phyloP scores from a whole-genome alignment of 2,329 filamentous ascomycete species.

The Stemphylium vesicarium region DNA sequence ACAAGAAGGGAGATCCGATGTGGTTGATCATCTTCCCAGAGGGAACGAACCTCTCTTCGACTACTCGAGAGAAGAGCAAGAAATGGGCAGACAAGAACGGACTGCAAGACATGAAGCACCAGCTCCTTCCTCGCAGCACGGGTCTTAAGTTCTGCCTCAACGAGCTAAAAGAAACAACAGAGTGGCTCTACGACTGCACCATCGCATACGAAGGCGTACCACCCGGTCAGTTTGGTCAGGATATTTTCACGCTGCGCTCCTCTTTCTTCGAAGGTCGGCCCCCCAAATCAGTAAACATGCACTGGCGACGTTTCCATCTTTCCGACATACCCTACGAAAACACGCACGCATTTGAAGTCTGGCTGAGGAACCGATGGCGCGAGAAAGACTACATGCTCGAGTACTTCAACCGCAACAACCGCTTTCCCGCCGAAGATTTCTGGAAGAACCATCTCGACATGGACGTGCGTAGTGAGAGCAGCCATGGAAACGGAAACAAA shows the following conservation, averaged over 20 bases:
- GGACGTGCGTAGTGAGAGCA: slow-evolving; percentile 32
- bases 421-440: slow-evolving; percentile 74
- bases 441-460: slow-evolving; percentile 52
- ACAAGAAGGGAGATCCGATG: slow-evolving; percentile 77
- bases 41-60: slow-evolving; percentile 79
- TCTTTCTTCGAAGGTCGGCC: slow-evolving; percentile 88
- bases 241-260: slow-evolving; percentile 83
- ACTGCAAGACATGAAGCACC: slow-evolving; percentile 73
- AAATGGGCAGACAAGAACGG: slow-evolving; percentile 79
- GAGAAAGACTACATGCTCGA: slow-evolving; percentile 93
- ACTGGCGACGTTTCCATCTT: slow-evolving; percentile 87
- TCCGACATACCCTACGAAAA: slow-evolving; percentile 81
- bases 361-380: slow-evolving; percentile 85
- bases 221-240: slow-evolving; percentile 76
- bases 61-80: slow-evolving; percentile 72
- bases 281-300: slow-evolving; percentile 94
- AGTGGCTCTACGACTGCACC: slow-evolving; percentile 91
- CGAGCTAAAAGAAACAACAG: slow-evolving; percentile 74
- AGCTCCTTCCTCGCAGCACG: slow-evolving; percentile 79
- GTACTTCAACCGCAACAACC: slow-evolving; percentile 73
- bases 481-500: slow-evolving; percentile 39
- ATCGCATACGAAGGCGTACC: slow-evolving; percentile 93
- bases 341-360: slow-evolving; percentile 76
- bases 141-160: slow-evolving; percentile 80
- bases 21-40: slow-evolving; percentile 90